phyloP scores from a whole-genome alignment of 345 rosid genomes.

The Kernera saxatilis region DNA sequence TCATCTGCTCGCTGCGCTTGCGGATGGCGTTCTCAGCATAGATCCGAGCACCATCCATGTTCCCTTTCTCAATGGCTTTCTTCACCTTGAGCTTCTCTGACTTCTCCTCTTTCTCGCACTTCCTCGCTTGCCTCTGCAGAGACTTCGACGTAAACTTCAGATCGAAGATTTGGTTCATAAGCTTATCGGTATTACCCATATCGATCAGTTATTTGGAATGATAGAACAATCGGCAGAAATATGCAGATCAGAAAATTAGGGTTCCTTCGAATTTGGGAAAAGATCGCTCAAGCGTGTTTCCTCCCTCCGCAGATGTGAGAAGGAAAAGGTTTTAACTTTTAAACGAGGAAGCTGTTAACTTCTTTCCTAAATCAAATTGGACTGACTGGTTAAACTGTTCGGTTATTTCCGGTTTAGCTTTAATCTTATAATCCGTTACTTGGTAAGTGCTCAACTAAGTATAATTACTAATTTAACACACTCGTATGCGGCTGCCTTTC shows the following conservation, averaged over 20 bases:
- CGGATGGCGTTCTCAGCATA: constrained; percentile 91
- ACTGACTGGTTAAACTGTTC: not conserved
- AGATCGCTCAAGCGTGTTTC: not conserved
- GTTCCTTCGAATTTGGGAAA: constrained; percentile 3
- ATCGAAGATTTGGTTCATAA: constrained; percentile 88
- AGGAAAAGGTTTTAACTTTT: not conserved
- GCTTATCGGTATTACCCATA: constrained; percentile 89
- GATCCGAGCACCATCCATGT: constrained; percentile 94
- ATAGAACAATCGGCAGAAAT: not conserved
- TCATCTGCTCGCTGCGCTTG: constrained; percentile 93
- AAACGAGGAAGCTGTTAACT: not conserved
- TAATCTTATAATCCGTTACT: not conserved
- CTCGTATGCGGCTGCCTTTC: not conserved
- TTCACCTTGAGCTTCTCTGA: constrained; percentile 82
- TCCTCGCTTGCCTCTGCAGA: constrained; percentile 74
- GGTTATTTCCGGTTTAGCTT: constrained; percentile 3
- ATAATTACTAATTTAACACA: not conserved
- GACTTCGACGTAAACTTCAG: constrained; percentile 82
- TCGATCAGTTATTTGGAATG: not conserved
- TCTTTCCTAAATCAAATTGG: not conserved
- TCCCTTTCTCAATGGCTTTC: constrained; percentile 95
- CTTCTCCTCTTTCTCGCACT: constrained; percentile 95
- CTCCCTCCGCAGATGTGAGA: not conserved
- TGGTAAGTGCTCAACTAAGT: not conserved
- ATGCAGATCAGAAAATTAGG: constrained; percentile 4